These are phyloP conservation scores for Eucalyptus pauciflora DNA, from an alignment of 345 rosid species.

Conservation along the genomic window DNA sequence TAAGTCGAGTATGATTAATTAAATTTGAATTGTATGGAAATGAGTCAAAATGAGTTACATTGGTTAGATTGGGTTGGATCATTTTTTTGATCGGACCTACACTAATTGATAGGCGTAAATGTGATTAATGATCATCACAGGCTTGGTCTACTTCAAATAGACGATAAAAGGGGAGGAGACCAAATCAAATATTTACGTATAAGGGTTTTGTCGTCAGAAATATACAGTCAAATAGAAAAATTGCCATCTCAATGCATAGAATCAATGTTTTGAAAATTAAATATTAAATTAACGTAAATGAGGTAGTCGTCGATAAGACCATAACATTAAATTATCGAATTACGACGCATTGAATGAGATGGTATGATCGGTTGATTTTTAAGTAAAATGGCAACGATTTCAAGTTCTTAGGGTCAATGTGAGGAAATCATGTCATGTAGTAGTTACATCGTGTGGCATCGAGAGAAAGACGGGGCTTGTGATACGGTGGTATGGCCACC, in stretches of 20 bases:
- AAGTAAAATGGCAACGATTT: not conserved
- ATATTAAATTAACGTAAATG: no score
- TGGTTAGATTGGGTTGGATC: not conserved
- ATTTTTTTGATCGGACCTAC: not conserved
- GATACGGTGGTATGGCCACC: not conserved
- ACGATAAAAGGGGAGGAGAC: not conserved
- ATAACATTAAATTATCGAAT: no score
- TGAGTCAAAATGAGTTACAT: accelerated
- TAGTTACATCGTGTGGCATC: not conserved
- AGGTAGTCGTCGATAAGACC: not conserved
- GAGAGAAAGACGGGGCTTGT: not conserved
- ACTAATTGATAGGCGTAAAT: no score
- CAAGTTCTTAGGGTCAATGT: not conserved
- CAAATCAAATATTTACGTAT: no score
- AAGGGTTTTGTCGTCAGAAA: not conserved
- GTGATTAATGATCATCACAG: not conserved
- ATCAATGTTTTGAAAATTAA: no score
- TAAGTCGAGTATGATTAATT: no score
- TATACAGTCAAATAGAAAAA: not conserved
- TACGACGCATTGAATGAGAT: accelerated
- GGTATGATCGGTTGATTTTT: accelerated
- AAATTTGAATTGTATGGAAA: no score
- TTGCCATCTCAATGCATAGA: accelerated
- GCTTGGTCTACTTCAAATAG: not conserved
- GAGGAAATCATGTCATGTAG: not conserved